Evolutionary conservation across 2,329 filamentous ascomycete genomes (phyloP), one percentile per base, ranked within the genome.

Genomic region (Karstenula rhodostoma): DNA sequence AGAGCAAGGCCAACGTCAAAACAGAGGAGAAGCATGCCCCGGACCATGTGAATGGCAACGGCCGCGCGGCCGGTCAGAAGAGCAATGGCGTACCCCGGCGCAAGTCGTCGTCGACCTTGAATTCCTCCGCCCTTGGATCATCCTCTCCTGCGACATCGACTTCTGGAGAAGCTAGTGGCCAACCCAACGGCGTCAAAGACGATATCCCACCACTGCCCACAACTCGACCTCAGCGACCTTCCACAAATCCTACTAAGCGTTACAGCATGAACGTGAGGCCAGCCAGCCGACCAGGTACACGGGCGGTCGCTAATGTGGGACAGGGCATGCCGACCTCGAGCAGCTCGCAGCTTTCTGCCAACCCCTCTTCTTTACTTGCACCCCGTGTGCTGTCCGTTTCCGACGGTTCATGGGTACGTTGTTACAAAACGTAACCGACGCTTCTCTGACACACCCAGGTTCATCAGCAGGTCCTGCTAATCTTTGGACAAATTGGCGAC

Each of bases 391-490:
- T 89, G 46, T 97, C 94, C 35, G 83, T 97, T 42, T 83, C 87
- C 10, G 92, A 97, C 66, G 91, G 90, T 67, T 89, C 92, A 60
- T 96, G 93, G 91, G 93, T 96, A 86, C 70, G 89, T 69, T 10
- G 10, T 42, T 22, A 22, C 17, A 43, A 19, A 75, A 1, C 19
- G 10, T 13, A 52, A 49, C 25, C 17, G 33, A 35, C 60, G 66
- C 51, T 66, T 50, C 40, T 58, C 77, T 67, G 65, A 32, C 44
- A 43, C 35, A 5, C 51, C 40, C 55, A 96, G 93, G 92, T 96
- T 22, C 92, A 96, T 73, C 93, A 97, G 82, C 97, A 97, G 76
- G 86, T 96, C 9, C 83, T 97, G 22, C 85, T 95, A 25, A 84
- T 97, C 49, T 88, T 90, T 70, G 94, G 94, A 53, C 89, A 91